Base-by-base conservation (phyloP, 139 green algal genomes). In the Ostreobium quekettii region DNA sequence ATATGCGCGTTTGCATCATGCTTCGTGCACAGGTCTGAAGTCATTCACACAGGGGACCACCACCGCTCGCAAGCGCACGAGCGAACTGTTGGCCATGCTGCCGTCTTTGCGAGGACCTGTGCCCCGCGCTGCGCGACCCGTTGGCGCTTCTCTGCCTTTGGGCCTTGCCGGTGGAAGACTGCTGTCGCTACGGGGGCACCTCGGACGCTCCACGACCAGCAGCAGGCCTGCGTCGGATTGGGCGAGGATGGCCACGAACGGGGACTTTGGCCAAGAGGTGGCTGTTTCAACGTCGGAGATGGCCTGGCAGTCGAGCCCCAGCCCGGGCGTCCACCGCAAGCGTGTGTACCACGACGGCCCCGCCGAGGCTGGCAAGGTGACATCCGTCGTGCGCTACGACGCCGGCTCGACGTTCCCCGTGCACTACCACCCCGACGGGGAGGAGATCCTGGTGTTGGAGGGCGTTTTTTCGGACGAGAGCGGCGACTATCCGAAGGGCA, bases 381-480 rank as follows among this genome's bases (percentile, higher is more conserved):
- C 61, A 8, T 53, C 28, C 36, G 56, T 69, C 61, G 61, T 69
- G 28, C 33, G 36, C 22, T 69, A 69, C 26, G 61, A 47, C 35
- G 28, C 61, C 26, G 61, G 61, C 22, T 37, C 22, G 28, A 24
- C 61, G 8, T 69, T 69, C 35, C 6, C 61, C 36, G 33, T 26
- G 37, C 61, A 69, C 61, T 58, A 36, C 8, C 61, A 69, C 47
- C 37, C 37, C 1, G 61, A 38, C 42, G 61, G 61, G 11, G 61
- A 69, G 36, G 61, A 69, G 61, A 58, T 53, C 32, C 26, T 69
- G 26, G 61, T 69, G 22, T 38, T 69, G 32, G 61, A 69, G 28
- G 61, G 61, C 36, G 36, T 42, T 5, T 69, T 69, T 28, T 38
- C 53, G 36, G 61, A 69, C 32, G 61, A 69, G 33, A 48, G 26